Percentiles rank a stretch among this genome's conserved stretches.
Conservation (phyloP, 169 alveolate species). For the Theileria orientalis region DNA sequence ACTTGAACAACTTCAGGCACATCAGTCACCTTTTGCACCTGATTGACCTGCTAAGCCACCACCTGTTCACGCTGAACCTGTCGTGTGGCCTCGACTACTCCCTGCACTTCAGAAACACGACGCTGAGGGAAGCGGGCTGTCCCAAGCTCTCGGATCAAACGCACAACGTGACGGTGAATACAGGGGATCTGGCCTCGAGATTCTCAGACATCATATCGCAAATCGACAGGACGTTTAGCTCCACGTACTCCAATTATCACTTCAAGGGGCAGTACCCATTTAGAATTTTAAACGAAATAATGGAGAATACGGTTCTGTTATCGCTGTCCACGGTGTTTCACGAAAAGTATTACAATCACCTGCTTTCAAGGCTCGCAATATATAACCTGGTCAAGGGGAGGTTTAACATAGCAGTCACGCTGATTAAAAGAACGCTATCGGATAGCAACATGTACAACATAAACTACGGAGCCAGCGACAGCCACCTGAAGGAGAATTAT, state of each 20-base stretch:
- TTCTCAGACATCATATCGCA: background rate
- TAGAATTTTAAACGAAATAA: slow-evolving; percentile 19
- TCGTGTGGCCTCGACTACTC: background rate
- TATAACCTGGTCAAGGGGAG: slow-evolving; percentile 46
- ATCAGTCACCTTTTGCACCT: slow-evolving; percentile 25
- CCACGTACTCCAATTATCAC: background rate
- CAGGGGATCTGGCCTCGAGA: background rate
- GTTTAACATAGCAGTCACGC: slow-evolving; percentile 27
- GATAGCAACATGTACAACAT: slow-evolving; percentile 17
- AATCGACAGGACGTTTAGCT: background rate
- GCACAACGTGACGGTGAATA: background rate
- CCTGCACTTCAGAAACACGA: background rate
- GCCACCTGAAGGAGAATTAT: slow-evolving; percentile 13
- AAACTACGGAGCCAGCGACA: background rate
- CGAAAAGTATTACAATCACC: slow-evolving; percentile 24
- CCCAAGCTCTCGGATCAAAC: background rate
- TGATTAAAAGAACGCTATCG: slow-evolving; percentile 11
- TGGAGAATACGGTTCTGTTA: slow-evolving; percentile 30
- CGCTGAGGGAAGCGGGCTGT: background rate
- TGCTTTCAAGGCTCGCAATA: slow-evolving; percentile 25
- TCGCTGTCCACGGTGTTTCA: slow-evolving; percentile 49
- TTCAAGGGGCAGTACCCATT: background rate
- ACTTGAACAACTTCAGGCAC: slow-evolving; percentile 16
- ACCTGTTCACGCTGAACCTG: slow-evolving; percentile 25
- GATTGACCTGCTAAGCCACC: slow-evolving; percentile 50